Percentiles rank a stretch among this genome's conserved stretches.
Conservation (phyloP, 345 rosid species). For the Eucalyptus cloeziana region DNA sequence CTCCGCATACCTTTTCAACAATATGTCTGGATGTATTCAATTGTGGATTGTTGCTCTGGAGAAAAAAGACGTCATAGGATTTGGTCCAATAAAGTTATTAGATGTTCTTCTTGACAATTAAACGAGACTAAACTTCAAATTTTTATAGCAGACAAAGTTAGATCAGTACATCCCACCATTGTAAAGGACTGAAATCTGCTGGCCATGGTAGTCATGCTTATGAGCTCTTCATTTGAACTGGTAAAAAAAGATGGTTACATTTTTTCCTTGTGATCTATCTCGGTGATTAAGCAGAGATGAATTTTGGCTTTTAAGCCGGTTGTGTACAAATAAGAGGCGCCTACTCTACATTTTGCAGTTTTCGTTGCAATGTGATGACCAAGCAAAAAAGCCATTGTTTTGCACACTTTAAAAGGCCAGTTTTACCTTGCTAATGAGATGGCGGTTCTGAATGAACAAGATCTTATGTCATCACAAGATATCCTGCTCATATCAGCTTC, state of each 20-base stretch:
- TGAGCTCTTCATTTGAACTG: neutral
- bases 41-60: neutral
- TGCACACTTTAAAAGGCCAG: neutral
- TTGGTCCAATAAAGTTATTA: neutral
- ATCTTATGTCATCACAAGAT: neutral
- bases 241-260: neutral
- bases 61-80: neutral
- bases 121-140: neutral
- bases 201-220: neutral
- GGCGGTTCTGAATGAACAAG: neutral
- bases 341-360: neutral
- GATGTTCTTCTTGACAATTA: neutral
- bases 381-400: neutral
- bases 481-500: neutral
- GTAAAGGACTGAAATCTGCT: neutral
- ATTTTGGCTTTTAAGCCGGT: neutral
- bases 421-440: neutral
- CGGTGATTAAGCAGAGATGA: neutral
- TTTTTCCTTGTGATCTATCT: neutral
- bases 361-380: neutral
- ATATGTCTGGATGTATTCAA: neutral
- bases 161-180: neutral
- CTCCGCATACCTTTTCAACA: neutral
- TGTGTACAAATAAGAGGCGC: neutral
- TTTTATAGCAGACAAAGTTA: neutral